phyloP scores from a whole-genome alignment of 306 rosid genomes.

The Canavalia ensiformis region DNA sequence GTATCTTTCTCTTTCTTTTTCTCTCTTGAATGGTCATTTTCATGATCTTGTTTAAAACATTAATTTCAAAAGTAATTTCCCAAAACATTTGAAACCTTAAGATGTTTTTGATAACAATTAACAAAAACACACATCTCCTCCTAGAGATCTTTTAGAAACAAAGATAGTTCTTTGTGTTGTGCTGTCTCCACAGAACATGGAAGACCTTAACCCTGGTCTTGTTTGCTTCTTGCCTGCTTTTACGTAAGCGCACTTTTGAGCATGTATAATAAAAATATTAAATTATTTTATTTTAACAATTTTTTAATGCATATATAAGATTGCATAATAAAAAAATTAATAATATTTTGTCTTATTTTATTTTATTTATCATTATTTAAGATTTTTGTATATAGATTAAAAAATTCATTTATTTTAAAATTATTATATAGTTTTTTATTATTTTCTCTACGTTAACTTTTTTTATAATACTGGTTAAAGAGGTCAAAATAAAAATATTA shows the following conservation, averaged over 20 bases:
- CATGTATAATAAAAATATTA: too few species aligned
- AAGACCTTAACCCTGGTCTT: background rate
- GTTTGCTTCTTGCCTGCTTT: background rate
- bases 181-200: background rate
- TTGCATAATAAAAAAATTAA: too few species aligned
- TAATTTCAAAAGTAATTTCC: background rate
- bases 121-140: background rate
- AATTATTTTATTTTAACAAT: too few species aligned
- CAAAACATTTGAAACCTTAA: background rate
- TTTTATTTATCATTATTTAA: too few species aligned
- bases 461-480: too few species aligned
- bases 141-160: background rate
- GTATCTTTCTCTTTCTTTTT: constrained; percentile 47
- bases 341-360: too few species aligned
- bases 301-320: too few species aligned
- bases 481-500: too few species aligned
- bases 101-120: background rate
- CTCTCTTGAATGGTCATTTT: background rate
- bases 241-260: background rate
- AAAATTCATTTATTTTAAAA: too few species aligned
- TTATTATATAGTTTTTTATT: too few species aligned
- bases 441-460: too few species aligned
- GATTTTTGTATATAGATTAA: too few species aligned
- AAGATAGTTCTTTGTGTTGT: background rate
- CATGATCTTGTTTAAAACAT: background rate